Percentiles rank a stretch among this genome's conserved stretches.
These are phyloP conservation scores for Blastomyces gilchristii DNA, from an alignment of 2,329 filamentous ascomycete species.

Conservation along the genomic window DNA sequence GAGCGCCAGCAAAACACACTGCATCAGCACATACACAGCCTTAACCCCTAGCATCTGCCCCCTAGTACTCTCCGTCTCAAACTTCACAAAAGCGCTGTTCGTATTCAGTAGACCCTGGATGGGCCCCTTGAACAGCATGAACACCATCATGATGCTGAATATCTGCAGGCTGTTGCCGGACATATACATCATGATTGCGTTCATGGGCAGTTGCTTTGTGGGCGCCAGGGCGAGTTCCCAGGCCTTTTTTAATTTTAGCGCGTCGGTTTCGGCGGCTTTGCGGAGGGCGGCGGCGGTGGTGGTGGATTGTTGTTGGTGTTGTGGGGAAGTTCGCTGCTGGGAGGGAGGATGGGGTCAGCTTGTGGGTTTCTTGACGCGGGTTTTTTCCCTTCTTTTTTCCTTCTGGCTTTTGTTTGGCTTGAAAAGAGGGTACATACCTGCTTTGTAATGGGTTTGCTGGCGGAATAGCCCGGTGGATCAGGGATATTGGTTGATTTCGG, in stretches of 20 bases:
- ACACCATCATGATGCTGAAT: conserved; percentile 99
- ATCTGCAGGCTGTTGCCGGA: conserved; percentile 96
- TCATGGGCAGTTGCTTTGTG: conserved; percentile 93
- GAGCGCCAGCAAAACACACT: conserved; percentile 69
- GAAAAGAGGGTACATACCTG: conserved; percentile 41
- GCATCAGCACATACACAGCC: conserved; percentile 76
- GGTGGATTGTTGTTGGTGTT: conserved; percentile 30
- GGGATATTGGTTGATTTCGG: conserved; percentile 57
- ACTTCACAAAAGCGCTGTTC: conserved; percentile 79
- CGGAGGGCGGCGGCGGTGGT: conserved; percentile 54
- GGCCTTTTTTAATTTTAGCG: conserved; percentile 93
- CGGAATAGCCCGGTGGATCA: conserved; percentile 77
- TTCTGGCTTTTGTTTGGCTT: conserved; percentile 9
- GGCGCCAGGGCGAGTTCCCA: conserved; percentile 95
- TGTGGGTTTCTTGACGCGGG: background rate
- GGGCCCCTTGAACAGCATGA: conserved; percentile 97
- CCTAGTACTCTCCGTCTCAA: conserved; percentile 71
- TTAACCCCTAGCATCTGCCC: conserved; percentile 71
- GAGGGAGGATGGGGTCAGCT: background rate
- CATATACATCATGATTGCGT: conserved; percentile 99
- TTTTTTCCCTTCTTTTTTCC: background rate
- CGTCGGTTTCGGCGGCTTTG: conserved; percentile 71
- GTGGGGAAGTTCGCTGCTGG: conserved; percentile 16
- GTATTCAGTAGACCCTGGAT: conserved; percentile 73
- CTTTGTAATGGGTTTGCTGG: conserved; percentile 40